Percentiles rank a stretch among this genome's conserved stretches.
Evolutionary conservation across 2,329 filamentous ascomycete species (phyloP).

Genomic region (Daldinia sp.): DNA sequence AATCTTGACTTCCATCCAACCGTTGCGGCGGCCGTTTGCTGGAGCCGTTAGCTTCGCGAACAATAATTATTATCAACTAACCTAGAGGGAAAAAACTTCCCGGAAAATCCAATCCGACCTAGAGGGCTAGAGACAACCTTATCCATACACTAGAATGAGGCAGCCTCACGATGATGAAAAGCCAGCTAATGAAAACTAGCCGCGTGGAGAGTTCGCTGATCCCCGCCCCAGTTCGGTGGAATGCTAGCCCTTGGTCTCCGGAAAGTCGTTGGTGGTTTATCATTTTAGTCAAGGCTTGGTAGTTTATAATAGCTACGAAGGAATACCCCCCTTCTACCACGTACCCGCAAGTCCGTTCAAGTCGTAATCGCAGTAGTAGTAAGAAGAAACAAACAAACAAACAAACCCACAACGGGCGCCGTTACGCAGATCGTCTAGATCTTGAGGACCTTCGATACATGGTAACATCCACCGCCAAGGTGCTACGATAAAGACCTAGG

Average conservation of each 20-base stretch:
- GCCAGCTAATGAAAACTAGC: slow-evolving; percentile 5
- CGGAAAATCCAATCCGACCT: too few species aligned
- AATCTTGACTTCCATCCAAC: neutral
- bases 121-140: neutral
- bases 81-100: neutral
- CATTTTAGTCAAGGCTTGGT: neutral
- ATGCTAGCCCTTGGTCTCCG: slow-evolving; percentile 2
- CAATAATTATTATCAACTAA: neutral
- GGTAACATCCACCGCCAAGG: neutral
- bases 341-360: neutral
- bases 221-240: slow-evolving; percentile 2
- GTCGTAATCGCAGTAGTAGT: neutral
- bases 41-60: slow-evolving; percentile 7
- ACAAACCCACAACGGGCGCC: slow-evolving; percentile 5
- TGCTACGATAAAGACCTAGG: neutral
- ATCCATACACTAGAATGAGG: neutral
- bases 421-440: slow-evolving; percentile 16
- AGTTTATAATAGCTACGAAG: neutral
- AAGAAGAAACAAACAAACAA: neutral
- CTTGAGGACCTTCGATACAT: neutral
- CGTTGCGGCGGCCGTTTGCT: too few species aligned
- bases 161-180: slow-evolving; percentile 1
- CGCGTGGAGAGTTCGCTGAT: slow-evolving; percentile 7
- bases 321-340: neutral
- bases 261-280: neutral